Evolutionary conservation across 306 rosid genomes (phyloP), one percentile per base, ranked within the genome.

Genomic region (Acacia crassicarpa): DNA sequence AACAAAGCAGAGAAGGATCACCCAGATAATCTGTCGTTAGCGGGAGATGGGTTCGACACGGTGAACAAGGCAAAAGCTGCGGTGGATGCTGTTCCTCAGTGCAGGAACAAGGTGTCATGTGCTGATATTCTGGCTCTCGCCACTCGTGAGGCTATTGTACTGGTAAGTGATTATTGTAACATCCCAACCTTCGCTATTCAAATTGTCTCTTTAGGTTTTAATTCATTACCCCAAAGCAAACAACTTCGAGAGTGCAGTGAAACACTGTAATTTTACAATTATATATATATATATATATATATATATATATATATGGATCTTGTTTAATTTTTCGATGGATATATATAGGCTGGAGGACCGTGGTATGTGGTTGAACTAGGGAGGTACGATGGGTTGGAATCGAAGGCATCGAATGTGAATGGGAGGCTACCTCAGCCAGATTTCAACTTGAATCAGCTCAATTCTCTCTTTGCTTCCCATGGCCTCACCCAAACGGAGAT

Each of bases 41-140:
- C 97, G 0, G 97, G 97, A 72, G 97, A 93, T 75, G 97, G 97
- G 13, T 91, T 93, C 19, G 97, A 93, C 82, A 90, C 97, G 0
- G 97, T 93, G 81, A 90, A 87, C n/a, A 91, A 90, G 76, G 97
- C 97, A 53, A 93, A 93, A 72, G 94, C 87, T 7, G 97, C 96
- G 3, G 80, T 93, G 43, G 97, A 93, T 43, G 93, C 93, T 5
- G 87, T 85, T 6, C 83, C 92, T 0, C 86, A 81, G 46, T 93
- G 97, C 87, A 79, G 27, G 65, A 91, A 91, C 85, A 90, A 90
- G 78, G 96, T 93, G 63, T 93, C 97, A 0, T 93, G 97, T 58
- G 97, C 97, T 53, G 97, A 93, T 84, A 91, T 93, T 84, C 92
- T 93, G 0, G 94, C 97, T 58, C 19, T 93, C 68, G 97, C 97